Evolutionary conservation across 2,329 filamentous ascomycete species (phyloP).

Genomic region (Tolypocladium amazonense): DNA sequence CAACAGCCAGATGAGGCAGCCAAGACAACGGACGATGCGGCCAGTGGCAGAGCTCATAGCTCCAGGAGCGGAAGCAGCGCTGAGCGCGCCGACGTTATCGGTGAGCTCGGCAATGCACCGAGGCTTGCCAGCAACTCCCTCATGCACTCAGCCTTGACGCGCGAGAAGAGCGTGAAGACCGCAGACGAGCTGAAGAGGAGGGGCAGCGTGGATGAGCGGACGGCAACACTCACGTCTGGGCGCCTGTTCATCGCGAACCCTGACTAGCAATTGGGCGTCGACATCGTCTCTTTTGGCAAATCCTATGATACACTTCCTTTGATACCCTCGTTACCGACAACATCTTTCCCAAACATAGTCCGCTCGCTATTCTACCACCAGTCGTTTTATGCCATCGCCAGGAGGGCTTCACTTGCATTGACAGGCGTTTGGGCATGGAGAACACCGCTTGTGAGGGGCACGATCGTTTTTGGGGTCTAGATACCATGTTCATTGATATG

Average conservation of each 20-base stretch:
- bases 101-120: conserved; percentile 38
- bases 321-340: background rate
- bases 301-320: background rate
- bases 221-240: conserved; percentile 61
- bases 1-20: conserved; percentile 21
- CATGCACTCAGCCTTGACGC: conserved; percentile 44
- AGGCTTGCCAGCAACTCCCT: conserved; percentile 49
- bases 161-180: conserved; percentile 56
- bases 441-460: conserved; percentile 8
- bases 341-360: background rate
- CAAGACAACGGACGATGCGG: conserved; percentile 25
- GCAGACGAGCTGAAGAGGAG: conserved; percentile 63
- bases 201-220: conserved; percentile 76
- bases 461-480: conserved; percentile 12
- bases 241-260: conserved; percentile 81
- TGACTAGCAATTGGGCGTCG: conserved; percentile 34
- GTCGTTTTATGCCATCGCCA: background rate
- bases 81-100: conserved; percentile 50
- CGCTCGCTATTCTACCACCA: background rate
- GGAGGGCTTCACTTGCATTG: conserved; percentile 4
- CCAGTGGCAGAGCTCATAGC: conserved; percentile 38
- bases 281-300: background rate
- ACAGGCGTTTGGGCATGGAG: conserved; percentile 8
- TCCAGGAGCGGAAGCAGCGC: conserved; percentile 45
- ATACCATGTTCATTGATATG: conserved; percentile 9